phyloP scores from a whole-genome alignment of 257 asterid genomes.

The Scutellaria galericulata region DNA sequence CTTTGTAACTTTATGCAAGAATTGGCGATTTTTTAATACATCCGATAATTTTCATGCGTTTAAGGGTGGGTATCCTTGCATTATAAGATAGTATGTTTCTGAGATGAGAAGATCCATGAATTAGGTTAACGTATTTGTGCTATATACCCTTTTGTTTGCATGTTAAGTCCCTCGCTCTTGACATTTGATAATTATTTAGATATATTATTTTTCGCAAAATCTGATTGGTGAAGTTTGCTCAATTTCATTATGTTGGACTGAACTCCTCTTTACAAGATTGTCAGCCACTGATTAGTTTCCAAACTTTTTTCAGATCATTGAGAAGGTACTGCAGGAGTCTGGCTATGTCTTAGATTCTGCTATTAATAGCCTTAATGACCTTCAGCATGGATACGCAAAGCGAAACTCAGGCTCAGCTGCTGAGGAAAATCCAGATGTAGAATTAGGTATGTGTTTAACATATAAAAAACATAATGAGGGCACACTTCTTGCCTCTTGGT shows the following conservation, averaged over 20 bases:
- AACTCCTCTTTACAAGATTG: not conserved
- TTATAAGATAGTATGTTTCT: not conserved
- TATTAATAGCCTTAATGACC: slow-evolving; percentile 53
- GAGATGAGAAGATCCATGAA: slow-evolving; percentile 9
- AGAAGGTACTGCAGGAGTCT: slow-evolving; percentile 56
- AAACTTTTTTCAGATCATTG: slow-evolving; percentile 54
- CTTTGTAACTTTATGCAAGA: not conserved
- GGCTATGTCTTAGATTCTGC: slow-evolving; percentile 61
- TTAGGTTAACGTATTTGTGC: not conserved
- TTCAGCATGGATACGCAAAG: slow-evolving; percentile 44
- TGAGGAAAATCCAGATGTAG: slow-evolving; percentile 39
- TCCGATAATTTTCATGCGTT: not conserved
- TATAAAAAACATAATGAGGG: not conserved
- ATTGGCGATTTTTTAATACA: not conserved
- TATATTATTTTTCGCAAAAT: slow-evolving; percentile 5
- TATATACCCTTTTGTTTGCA: not conserved
- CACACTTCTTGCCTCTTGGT: not conserved
- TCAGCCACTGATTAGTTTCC: slow-evolving; percentile 20
- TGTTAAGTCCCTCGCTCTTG: not conserved
- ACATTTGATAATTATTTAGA: not conserved
- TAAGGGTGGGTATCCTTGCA: not conserved
- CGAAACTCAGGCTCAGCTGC: slow-evolving; percentile 40
- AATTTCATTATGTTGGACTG: slow-evolving; percentile 15
- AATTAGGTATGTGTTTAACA: slow-evolving; percentile 42
- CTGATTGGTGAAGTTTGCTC: slow-evolving; percentile 24